Base-by-base conservation (phyloP, 2,329 filamentous ascomycete species). In the Tolypocladium nubicola region DNA sequence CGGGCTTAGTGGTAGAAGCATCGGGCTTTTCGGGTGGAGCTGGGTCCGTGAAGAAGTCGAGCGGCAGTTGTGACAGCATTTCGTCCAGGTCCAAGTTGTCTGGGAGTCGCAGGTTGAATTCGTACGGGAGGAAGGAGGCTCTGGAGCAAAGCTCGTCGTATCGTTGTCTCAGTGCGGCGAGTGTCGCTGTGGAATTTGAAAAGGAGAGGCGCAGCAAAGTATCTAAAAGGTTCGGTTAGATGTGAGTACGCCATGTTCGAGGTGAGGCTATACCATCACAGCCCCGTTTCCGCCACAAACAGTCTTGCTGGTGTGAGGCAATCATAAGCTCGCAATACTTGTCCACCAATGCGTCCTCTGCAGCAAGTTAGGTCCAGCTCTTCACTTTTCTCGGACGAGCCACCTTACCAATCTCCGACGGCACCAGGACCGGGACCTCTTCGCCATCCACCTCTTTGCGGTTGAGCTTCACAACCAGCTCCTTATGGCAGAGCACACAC, bases 241-340 rank as follows among this genome's bases (percentile, higher is more conserved):
- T n/a, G 16, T 11, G 21, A 39, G 30, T 21, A 16, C 16, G 4
- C 30, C 16, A 26, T 30, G 6, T 1, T 7, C 11, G 9, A 10
- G 26, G 4, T 19, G 23, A 39, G 3, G 30, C 54, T 75, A 60
- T 76, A 90, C 88, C 85, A 71, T 96, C 91, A 69, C 92, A 97
- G n/a, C 90, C 91, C 59, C 84, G 84, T 68, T 84, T 88, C 64
- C 85, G 83, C 94, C 93, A 99, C 21, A 94, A 77, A 67, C 93
- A 99, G 60, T 85, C 85, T 55, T 90, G 86, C 35, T 85, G 81
- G 68, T 99, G 93, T 2, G 86, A 88, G 30, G 83, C 79, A 16
- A 88, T 74, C 55, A 97, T 86, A 59, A 93, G 76, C 54, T 85
- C 83, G 26, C 77, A 78, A 68, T 96, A 97, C 66, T 87, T 86